These are phyloP conservation scores for Hansenula lynferdii DNA, from an alignment of 1,139 yeast species.

Conservation along the genomic window DNA sequence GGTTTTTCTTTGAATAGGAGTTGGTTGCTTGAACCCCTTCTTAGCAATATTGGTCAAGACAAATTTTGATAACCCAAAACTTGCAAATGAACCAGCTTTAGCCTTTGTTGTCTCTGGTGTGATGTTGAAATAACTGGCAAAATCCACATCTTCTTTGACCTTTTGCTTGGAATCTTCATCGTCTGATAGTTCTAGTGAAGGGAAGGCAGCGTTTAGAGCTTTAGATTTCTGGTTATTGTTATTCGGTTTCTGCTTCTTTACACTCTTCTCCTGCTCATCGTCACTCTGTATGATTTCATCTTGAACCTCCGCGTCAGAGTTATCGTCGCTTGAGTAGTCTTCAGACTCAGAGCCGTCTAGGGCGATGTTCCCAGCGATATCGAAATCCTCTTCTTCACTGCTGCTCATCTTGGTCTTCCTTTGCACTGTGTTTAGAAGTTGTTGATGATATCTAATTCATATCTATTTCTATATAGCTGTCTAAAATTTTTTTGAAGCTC, in stretches of 20 bases:
- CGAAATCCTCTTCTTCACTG: constrained; percentile 58
- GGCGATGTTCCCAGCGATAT: constrained; percentile 64
- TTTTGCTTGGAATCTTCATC: constrained; percentile 43
- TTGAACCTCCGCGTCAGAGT: constrained; percentile 38
- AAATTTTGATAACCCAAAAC: constrained; percentile 80
- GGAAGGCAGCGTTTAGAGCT: constrained; percentile 37
- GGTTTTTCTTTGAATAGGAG: constrained; percentile 96
- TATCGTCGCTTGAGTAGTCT: constrained; percentile 29
- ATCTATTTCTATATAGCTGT: background rate
- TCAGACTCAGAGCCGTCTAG: constrained; percentile 39
- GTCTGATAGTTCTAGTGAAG: constrained; percentile 64
- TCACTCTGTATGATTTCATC: constrained; percentile 53
- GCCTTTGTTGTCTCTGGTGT: constrained; percentile 55
- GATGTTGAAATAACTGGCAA: constrained; percentile 37
- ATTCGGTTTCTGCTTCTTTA: constrained; percentile 23
- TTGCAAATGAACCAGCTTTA: constrained; percentile 81
- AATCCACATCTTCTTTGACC: constrained; percentile 44
- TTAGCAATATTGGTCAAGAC: constrained; percentile 65
- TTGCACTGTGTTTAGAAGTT: no score
- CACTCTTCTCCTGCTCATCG: constrained; percentile 22
- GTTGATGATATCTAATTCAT: no score
- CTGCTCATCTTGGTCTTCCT: constrained; percentile 25
- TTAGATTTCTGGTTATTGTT: constrained; percentile 17
- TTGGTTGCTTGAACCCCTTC: constrained; percentile 92
- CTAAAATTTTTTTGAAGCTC: constrained; percentile 2